A percentile compares a stretch with the other conserved stretches of the same genome.
These are phyloP conservation scores for Pelargonium cotyledonis DNA, from an alignment of 441 rosid genomes.

Conservation along the genomic window DNA sequence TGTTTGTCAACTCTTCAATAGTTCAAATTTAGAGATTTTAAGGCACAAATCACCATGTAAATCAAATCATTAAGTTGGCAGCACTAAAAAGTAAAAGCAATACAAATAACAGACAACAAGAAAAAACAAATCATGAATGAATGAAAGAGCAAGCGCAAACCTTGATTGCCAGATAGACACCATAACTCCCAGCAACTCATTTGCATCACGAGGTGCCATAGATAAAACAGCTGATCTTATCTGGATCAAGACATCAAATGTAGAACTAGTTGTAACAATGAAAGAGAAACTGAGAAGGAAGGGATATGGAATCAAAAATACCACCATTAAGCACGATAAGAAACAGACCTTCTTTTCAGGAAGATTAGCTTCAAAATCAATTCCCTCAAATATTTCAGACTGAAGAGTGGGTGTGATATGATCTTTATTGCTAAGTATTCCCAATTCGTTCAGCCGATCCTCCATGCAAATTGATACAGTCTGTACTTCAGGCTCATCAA, in stretches of 20 bases:
- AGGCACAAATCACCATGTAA: neutral
- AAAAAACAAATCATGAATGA: neutral
- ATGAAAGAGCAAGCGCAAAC: conserved; percentile 33
- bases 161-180: conserved; percentile 75
- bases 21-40: neutral
- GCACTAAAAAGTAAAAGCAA: neutral
- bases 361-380: conserved; percentile 51
- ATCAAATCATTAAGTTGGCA: conserved; percentile 1
- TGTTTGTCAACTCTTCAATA: neutral
- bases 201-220: conserved; percentile 55
- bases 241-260: conserved; percentile 34
- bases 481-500: conserved; percentile 25
- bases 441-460: conserved; percentile 54
- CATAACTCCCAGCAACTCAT: conserved; percentile 55
- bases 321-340: neutral
- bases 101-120: conserved; percentile 2
- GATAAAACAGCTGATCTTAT: conserved; percentile 61
- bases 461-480: conserved; percentile 50
- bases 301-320: neutral
- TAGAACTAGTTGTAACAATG: conserved; percentile 5
- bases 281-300: neutral
- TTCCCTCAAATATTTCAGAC: conserved; percentile 37
- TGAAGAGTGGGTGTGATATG: conserved; percentile 25
- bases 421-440: conserved; percentile 43
- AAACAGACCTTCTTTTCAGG: conserved; percentile 67